Evolutionary conservation across 305 asterid species (phyloP).

Genomic region (Fraxinus dipetala): DNA sequence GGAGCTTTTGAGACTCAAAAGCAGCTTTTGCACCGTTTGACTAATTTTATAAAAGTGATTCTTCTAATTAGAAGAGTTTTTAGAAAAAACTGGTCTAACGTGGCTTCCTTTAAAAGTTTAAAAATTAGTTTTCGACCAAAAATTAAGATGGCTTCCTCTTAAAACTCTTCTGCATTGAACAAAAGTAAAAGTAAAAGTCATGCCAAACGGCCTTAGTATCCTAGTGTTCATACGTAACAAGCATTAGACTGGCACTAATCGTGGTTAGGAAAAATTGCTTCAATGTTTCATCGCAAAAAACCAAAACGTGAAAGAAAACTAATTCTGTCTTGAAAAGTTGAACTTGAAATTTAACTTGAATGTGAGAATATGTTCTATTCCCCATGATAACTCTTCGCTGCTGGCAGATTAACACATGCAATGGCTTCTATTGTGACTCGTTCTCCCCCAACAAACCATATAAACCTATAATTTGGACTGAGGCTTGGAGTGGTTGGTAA

Average conservation of each 20-base stretch:
- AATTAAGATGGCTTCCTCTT: not conserved
- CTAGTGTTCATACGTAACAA: not conserved
- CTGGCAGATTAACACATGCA: slow-evolving; percentile 88
- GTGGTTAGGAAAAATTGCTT: not conserved
- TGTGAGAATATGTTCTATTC: not conserved
- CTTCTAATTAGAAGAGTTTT: not conserved
- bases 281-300: not conserved
- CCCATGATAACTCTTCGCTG: slow-evolving; percentile 7
- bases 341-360: not conserved
- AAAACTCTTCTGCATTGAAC: not conserved
- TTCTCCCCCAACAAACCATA: slow-evolving; percentile 81
- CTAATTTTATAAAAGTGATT: too few relatives aligned
- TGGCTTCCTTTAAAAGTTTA: not conserved
- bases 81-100: not conserved
- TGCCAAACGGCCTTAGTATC: not conserved
- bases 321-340: not conserved
- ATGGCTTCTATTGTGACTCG: slow-evolving; percentile 90
- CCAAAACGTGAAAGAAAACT: not conserved
- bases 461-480: slow-evolving; percentile 96
- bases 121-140: not conserved
- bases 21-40: not conserved
- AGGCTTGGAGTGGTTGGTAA: slow-evolving; percentile 99
- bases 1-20: not conserved
- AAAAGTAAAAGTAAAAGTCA: not conserved
- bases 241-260: not conserved